Evolutionary conservation across 1,139 yeast genomes (phyloP), one percentile per base, ranked within the genome.

Genomic region (Pichia sp.): DNA sequence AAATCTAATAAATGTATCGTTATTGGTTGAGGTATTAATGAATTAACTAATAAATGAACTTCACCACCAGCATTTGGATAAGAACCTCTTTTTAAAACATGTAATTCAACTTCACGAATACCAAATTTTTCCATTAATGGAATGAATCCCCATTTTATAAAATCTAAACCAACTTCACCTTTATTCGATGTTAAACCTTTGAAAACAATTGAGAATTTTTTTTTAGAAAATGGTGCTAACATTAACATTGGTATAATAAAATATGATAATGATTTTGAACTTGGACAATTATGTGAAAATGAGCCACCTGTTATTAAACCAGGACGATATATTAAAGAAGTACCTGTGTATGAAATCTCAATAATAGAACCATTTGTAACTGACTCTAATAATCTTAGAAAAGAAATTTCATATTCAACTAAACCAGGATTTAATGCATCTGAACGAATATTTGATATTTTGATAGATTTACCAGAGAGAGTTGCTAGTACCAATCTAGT

Each of bases 61-160:
- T 92, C 97, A 49, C 98, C 98, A 22, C 97, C 98, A 23, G 97
- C 98, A 31, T 74, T 66, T 11, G 99, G 99, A 4, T 92, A 87
- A 2, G 96, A 81, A 1, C 98, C 99, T 62, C 97, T 76, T 63
- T 85, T 87, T 52, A 89, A 70, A 24, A 89, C 85, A 54, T 92
- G 94, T 50, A 94, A 70, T 42, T 94, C 90, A 41, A 86, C 84
- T 58, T 90, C 92, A 56, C 94, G 76, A 11, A 94, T 94, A 39
- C 97, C 97, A 64, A 94, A 92, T 61, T 87, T 90, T 60, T 87
- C 96, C 80, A 92, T 73, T 4, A 90, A 71, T 0, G 98, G 97
- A 54, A 92, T 70, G 42, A 87, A 63, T 0, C 96, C 95, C 80
- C 97, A 92, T 59, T 94, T 83, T 41, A 92, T 78, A n/a, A 92